Conservation (phyloP, 305 asterid genomes). For the Fraxinus paxiana region DNA sequence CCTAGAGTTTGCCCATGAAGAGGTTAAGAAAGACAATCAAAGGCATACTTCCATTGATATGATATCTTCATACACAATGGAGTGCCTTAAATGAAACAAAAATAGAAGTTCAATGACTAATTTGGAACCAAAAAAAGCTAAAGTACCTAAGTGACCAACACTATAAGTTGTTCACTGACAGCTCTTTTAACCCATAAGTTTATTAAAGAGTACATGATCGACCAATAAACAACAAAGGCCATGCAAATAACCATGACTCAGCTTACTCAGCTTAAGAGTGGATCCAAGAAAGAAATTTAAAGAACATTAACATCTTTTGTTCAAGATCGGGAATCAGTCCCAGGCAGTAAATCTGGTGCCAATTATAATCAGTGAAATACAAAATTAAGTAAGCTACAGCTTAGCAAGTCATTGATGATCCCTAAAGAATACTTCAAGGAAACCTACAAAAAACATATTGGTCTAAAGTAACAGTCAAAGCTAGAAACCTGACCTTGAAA, state of each 20-base stretch:
- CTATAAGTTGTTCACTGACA: background rate
- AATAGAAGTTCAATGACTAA: background rate
- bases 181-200: background rate
- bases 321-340: conserved; percentile 9
- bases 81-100: background rate
- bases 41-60: background rate
- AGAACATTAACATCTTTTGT: background rate
- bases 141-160: background rate
- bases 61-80: background rate
- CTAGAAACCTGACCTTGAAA: conserved; percentile 60
- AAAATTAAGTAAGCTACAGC: conserved; percentile 8
- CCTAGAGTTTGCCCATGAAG: background rate
- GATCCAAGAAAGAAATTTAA: background rate
- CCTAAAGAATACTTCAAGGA: background rate
- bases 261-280: conserved; percentile 4
- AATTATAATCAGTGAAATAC: background rate
- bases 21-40: background rate
- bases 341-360: background rate
- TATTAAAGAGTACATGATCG: background rate
- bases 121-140: background rate
- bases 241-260: conserved; percentile 6
- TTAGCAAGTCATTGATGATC: background rate
- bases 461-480: conserved; percentile 19
- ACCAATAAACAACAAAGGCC: background rate
- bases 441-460: background rate